These are phyloP conservation scores for Aspergillus viridinutans DNA, from an alignment of 2,329 filamentous ascomycete genomes.

Conservation along the genomic window DNA sequence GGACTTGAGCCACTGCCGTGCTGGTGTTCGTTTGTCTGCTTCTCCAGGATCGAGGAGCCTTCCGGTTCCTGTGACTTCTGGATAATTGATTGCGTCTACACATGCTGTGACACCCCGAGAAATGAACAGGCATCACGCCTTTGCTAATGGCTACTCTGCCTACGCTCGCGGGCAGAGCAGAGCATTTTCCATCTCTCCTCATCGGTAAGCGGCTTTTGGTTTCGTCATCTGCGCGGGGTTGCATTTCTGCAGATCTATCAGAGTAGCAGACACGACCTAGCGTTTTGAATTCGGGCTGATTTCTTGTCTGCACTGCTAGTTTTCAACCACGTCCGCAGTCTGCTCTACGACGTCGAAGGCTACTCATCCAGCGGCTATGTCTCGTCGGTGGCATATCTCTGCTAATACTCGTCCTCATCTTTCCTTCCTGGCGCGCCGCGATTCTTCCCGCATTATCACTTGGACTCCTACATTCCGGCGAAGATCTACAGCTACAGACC, in stretches of 20 bases:
- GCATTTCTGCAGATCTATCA: neutral
- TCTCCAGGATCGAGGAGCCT: conserved; percentile 10
- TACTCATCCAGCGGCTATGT: conserved; percentile 65
- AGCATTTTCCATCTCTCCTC: conserved; percentile 82
- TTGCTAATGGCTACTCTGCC: conserved; percentile 67
- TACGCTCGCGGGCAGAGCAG: conserved; percentile 66
- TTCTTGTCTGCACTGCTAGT: conserved; percentile 42
- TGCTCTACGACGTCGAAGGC: conserved; percentile 67
- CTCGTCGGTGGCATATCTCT: conserved; percentile 53
- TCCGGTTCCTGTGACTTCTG: conserved; percentile 6
- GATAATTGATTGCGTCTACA: conserved; percentile 11
- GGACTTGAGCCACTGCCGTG: neutral
- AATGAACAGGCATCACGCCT: conserved; percentile 85
- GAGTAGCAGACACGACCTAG: neutral
- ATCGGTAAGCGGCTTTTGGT: conserved; percentile 59
- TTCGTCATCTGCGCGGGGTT: neutral
- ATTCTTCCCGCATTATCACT: conserved; percentile 62
- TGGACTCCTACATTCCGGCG: conserved; percentile 62
- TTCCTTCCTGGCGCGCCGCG: conserved; percentile 66
- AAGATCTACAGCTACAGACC: conserved; percentile 80
- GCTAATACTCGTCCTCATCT: conserved; percentile 65
- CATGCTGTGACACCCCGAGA: conserved; percentile 44
- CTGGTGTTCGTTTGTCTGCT: neutral
- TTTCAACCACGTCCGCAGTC: conserved; percentile 81
- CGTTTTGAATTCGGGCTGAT: neutral